A percentile compares a stretch with the other conserved stretches of the same genome.
These are phyloP conservation scores for Hericium alpestre DNA, from an alignment of 768 basidiomycete genomes.

Conservation along the genomic window DNA sequence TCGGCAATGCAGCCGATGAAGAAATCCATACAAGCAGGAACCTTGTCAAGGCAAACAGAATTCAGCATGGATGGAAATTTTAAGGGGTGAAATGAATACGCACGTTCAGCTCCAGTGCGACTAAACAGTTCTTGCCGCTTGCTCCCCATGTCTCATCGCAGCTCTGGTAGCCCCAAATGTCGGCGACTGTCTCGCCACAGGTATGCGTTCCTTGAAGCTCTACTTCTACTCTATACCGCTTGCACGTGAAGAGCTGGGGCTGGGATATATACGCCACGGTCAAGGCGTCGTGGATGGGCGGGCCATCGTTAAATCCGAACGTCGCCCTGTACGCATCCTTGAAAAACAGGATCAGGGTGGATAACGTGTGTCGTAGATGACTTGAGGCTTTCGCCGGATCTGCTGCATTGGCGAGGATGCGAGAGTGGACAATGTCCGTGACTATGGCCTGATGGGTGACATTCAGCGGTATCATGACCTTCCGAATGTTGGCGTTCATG, in stretches of 20 bases:
- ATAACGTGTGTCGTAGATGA: conserved; percentile 60
- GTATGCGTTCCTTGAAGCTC: conserved; percentile 60
- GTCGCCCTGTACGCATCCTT: conserved; percentile 59
- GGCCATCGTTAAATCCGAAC: conserved; percentile 77
- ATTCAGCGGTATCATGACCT: conserved; percentile 75
- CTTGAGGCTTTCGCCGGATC: conserved; percentile 18
- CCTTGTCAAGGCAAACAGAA: conserved; percentile 28
- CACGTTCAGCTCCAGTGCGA: conserved; percentile 61
- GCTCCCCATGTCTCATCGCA: conserved; percentile 64
- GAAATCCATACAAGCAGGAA: conserved; percentile 52
- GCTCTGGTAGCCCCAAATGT: conserved; percentile 53
- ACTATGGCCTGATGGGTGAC: conserved; percentile 83
- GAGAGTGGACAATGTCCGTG: conserved; percentile 38
- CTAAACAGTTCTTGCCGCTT: conserved; percentile 64
- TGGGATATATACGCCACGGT: conserved; percentile 66
- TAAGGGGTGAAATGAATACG: conserved; percentile 11
- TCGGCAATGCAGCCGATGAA: conserved; percentile 47
- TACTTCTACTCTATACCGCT: conserved; percentile 72
- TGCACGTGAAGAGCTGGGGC: conserved; percentile 54
- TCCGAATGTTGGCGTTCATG: conserved; percentile 56
- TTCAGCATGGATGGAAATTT: neutral
- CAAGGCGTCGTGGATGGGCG: conserved; percentile 80
- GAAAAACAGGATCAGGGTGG: conserved; percentile 67
- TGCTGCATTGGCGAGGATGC: conserved; percentile 32
- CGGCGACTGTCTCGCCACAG: conserved; percentile 71